Base-by-base conservation (phyloP, 148 eudicot species). In the Nyssa sinensis region DNA sequence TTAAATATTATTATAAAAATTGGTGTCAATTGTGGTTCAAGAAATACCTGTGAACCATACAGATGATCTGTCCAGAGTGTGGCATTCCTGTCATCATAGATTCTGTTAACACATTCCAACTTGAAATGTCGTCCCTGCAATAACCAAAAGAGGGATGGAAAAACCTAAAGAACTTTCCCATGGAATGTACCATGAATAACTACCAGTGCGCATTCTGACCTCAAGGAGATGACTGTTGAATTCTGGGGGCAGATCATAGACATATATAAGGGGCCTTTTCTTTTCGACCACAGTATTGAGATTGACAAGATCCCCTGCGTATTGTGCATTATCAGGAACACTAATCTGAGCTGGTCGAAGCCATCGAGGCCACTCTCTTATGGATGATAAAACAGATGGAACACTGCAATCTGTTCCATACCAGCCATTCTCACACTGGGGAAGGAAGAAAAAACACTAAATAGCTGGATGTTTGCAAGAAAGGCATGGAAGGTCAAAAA, bases 41-140 rank as follows among this genome's bases (percentile, higher is more conserved):
- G 53, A 39, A 33, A 75, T 86, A 95, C 99, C 99, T 95, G 97
- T 72, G 99, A 86, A 68, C 99, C 99, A 84, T 95, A 95, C n/a
- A 95, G 94, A 47, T 86, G 91, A 55, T 92, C 90, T 7, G 96
- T 90, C 99, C 99, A 95, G 11, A 90, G 12, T 60, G 97, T 95
- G 58, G 82, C 89, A 77, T 92, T 95, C 41, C 76, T 72, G 35
- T 77, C 77, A 78, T 88, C 94, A 85, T 95, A 95, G 67, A 95
- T 82, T 85, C 99, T 88, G 74, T 92, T 95, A 63, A 92, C 90
- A 72, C 99, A 95, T 79, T 92, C 81, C 66, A 84, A 81, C 82
- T 86, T 95, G 85, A 84, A 92, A 88, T 92, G 99, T 25, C 99
- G 92, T 70, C 97, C 99, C 99, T 95, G 86, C 49, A 69, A 79